phyloP scores from a whole-genome alignment of 768 basidiomycete genomes.

The Peribolospora kevripleyi region DNA sequence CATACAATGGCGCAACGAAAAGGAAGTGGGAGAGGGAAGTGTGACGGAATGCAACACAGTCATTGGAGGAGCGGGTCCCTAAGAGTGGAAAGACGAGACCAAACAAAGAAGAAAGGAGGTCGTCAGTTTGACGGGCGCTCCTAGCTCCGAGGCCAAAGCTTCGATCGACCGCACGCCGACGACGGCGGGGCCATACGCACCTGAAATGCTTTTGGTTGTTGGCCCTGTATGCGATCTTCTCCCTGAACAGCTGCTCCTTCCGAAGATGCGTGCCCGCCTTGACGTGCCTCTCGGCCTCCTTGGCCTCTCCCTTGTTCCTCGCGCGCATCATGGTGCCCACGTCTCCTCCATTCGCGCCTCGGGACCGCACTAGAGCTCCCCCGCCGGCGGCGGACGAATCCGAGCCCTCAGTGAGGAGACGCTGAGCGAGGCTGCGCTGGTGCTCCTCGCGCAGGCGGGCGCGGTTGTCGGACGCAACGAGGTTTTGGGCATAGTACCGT shows the following conservation, averaged over 20 bases:
- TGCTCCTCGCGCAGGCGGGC: conserved; percentile 12
- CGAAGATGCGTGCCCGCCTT: conserved; percentile 60
- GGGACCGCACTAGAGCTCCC: conserved; percentile 6
- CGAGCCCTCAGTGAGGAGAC: conserved; percentile 1
- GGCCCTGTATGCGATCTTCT: conserved; percentile 47
- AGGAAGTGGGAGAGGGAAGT: too few relatives aligned
- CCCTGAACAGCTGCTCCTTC: conserved; percentile 58
- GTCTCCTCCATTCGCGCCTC: conserved; percentile 38
- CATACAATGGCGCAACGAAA: too few relatives aligned
- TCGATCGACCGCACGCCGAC: too few relatives aligned
- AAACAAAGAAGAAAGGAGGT: too few relatives aligned
- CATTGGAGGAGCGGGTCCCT: too few relatives aligned
- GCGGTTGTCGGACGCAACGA: conserved; percentile 14
- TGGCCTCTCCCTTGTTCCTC: conserved; percentile 81
- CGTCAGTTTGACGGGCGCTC: too few relatives aligned
- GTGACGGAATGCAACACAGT: too few relatives aligned
- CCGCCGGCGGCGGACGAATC: conserved; percentile 8
- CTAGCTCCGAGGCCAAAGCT: too few relatives aligned
- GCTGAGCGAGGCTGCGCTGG: conserved; percentile 17
- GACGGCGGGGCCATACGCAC: too few relatives aligned
- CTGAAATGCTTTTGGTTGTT: conserved; percentile 64
- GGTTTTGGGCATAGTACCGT: conserved; percentile 61
- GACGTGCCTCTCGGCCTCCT: conserved; percentile 66
- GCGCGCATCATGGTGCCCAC: conserved; percentile 70
- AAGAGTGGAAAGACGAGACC: too few relatives aligned